A percentile compares a stretch with the other conserved stretches of the same genome.
Conservation (phyloP, 1,139 yeast genomes). For the Candida sp. region DNA sequence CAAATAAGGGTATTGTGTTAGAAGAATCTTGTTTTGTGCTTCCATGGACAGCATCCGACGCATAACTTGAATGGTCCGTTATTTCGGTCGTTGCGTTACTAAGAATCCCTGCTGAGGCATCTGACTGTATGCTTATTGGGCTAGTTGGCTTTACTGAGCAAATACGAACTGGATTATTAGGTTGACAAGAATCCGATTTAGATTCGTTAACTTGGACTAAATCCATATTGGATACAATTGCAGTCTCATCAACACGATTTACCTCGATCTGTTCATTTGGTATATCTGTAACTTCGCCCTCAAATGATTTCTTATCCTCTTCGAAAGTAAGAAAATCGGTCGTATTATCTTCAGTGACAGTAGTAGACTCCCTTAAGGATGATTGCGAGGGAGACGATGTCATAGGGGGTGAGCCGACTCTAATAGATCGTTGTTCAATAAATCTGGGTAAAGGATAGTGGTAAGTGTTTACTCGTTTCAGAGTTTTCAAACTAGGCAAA, state of each 20-base stretch:
- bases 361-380: slow-evolving; percentile 1
- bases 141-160: slow-evolving; percentile 14
- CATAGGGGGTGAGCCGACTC: slow-evolving; percentile 2
- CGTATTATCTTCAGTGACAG: neutral
- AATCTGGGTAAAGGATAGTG: slow-evolving; percentile 4
- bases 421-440: neutral
- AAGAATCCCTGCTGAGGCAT: slow-evolving; percentile 27
- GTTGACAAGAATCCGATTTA: neutral
- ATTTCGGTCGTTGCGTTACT: slow-evolving; percentile 28
- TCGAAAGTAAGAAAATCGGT: neutral
- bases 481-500: slow-evolving; percentile 29
- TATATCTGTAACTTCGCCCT: neutral
- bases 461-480: slow-evolving; percentile 3
- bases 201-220: neutral
- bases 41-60: slow-evolving; percentile 12
- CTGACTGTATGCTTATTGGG: slow-evolving; percentile 27
- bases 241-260: neutral
- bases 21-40: slow-evolving; percentile 2
- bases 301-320: neutral
- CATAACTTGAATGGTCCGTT: slow-evolving; percentile 30
- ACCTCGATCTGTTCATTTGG: neutral
- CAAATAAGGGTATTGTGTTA: neutral
- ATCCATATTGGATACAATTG: no score
- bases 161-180: neutral
- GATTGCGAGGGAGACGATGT: slow-evolving; percentile 1